Evolutionary conservation across 1,284 basidiomycete genomes (phyloP).

Genomic region (Fomitiporia mediterranea): DNA sequence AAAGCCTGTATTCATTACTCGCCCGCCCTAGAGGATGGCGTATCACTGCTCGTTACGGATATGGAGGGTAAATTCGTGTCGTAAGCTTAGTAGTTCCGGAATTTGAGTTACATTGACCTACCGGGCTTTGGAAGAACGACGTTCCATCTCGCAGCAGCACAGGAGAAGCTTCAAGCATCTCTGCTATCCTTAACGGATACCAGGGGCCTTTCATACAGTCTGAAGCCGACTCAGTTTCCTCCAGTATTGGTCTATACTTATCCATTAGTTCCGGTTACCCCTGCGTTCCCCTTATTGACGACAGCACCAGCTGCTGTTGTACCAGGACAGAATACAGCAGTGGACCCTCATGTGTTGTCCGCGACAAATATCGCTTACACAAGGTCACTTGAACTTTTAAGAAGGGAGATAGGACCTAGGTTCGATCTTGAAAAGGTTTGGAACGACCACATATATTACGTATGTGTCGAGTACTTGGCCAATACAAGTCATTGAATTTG

Average conservation of each 20-base stretch:
- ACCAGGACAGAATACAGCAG: conserved; percentile 24
- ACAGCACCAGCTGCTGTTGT: conserved; percentile 32
- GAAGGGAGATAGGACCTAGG: conserved; percentile 38
- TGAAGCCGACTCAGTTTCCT: conserved; percentile 28
- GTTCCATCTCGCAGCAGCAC: conserved; percentile 37
- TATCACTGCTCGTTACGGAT: conserved; percentile 30
- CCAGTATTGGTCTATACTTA: conserved; percentile 36
- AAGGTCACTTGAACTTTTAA: conserved; percentile 37
- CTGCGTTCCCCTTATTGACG: conserved; percentile 38
- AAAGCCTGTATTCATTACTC: conserved; percentile 38
- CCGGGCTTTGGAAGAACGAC: conserved; percentile 5
- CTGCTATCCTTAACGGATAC: conserved; percentile 30
- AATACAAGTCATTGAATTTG: no score
- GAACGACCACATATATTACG: conserved; percentile 42
- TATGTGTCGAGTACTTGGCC: conserved; percentile 21
- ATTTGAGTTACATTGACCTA: conserved; percentile 26
- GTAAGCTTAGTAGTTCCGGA: background rate
- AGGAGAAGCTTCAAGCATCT: conserved; percentile 35
- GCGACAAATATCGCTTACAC: conserved; percentile 40
- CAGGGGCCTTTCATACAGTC: conserved; percentile 25
- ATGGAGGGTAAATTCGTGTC: conserved; percentile 21
- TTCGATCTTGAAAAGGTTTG: conserved; percentile 41
- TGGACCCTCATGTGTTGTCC: conserved; percentile 36
- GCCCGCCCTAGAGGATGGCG: conserved; percentile 28
- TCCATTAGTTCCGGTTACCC: conserved; percentile 33